Conservation (phyloP, 495 filamentous ascomycete genomes). For the Aspergillus panamensis region DNA sequence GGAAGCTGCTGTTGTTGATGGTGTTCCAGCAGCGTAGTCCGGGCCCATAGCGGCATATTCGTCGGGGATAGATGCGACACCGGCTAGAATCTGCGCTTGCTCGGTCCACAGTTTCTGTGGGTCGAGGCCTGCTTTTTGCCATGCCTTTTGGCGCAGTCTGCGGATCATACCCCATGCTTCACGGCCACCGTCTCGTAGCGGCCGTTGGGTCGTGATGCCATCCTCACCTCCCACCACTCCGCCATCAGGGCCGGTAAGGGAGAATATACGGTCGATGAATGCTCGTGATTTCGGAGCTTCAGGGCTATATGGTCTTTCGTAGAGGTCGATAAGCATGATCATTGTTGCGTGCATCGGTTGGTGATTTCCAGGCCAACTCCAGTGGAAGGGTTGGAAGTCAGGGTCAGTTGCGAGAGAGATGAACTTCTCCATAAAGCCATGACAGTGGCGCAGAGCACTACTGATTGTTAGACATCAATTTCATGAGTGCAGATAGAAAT, state of each 20-base stretch:
- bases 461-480: slow-evolving; percentile 10
- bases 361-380: slow-evolving; percentile 56
- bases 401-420: slow-evolving; percentile 50
- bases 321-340: slow-evolving; percentile 56
- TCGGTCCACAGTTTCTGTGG: slow-evolving; percentile 47
- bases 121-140: slow-evolving; percentile 48
- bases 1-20: neutral
- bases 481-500: neutral
- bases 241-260: slow-evolving; percentile 50
- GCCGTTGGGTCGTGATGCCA: slow-evolving; percentile 44
- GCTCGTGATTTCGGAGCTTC: slow-evolving; percentile 47
- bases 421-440: slow-evolving; percentile 55
- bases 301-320: slow-evolving; percentile 47
- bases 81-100: slow-evolving; percentile 43
- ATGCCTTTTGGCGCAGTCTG: slow-evolving; percentile 48
- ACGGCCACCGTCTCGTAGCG: slow-evolving; percentile 49
- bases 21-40: slow-evolving; percentile 1
- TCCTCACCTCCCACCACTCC: slow-evolving; percentile 51
- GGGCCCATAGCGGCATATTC: slow-evolving; percentile 20
- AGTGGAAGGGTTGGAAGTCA: slow-evolving; percentile 55
- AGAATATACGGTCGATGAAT: slow-evolving; percentile 52
- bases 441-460: slow-evolving; percentile 52
- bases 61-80: slow-evolving; percentile 27
- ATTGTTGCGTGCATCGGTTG: slow-evolving; percentile 57
- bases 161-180: slow-evolving; percentile 56